Evolutionary conservation across 352 stramenopile genomes (phyloP).

Genomic region (Pythium insidiosum): DNA sequence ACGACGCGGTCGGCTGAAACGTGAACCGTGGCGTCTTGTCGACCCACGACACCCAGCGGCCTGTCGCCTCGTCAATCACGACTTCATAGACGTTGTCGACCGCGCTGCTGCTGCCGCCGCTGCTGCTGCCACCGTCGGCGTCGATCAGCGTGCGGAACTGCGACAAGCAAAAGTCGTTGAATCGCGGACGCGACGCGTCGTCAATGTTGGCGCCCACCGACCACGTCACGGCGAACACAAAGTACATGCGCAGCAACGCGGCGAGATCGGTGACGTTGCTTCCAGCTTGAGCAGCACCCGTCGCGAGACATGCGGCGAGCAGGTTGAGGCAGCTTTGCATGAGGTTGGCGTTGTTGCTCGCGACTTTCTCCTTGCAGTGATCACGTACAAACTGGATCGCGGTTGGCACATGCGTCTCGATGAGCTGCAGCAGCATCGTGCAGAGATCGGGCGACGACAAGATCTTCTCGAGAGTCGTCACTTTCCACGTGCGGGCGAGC

Average conservation of each 20-base stretch:
- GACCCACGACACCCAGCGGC: constrained; percentile 80
- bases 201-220: constrained; percentile 85
- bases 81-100: constrained; percentile 84
- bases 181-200: constrained; percentile 67
- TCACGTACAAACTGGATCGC: constrained; percentile 86
- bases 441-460: constrained; percentile 44
- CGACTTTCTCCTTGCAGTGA: constrained; percentile 85
- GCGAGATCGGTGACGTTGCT: constrained; percentile 43
- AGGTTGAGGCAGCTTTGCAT: constrained; percentile 87
- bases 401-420: constrained; percentile 75
- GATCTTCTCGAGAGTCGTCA: constrained; percentile 68
- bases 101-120: background rate
- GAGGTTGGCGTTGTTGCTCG: constrained; percentile 84
- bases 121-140: constrained; percentile 21
- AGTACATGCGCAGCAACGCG: constrained; percentile 75
- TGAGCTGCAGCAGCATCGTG: constrained; percentile 58
- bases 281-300: constrained; percentile 23
- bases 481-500: constrained; percentile 65
- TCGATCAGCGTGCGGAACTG: constrained; percentile 59
- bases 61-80: constrained; percentile 64
- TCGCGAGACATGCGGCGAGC: constrained; percentile 61
- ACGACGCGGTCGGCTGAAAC: constrained; percentile 78
- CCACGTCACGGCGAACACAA: constrained; percentile 83
- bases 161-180: constrained; percentile 83
- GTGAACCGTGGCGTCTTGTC: constrained; percentile 86